Evolutionary conservation across 140 eudicot species (phyloP), one percentile per base, ranked within the genome.

Genomic region (Erigeron philadelphicus): DNA sequence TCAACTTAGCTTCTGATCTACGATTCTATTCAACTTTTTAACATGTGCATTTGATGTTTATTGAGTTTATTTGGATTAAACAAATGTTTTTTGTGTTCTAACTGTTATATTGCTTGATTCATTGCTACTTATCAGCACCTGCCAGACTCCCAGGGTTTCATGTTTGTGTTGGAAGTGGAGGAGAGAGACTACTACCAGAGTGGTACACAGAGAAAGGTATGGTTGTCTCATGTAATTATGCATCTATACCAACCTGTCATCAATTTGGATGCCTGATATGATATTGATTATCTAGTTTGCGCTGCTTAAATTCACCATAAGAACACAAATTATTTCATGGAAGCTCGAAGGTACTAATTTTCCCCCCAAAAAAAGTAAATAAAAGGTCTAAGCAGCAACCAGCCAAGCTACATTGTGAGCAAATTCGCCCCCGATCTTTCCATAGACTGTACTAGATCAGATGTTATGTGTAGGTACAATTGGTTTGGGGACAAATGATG

Each of bases 91-190:
- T 5, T 71, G 66, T 64, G 19, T 55, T 55, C 9, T 61, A 58
- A 31, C 48, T 23, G 1, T 21, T 38, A 52, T 58, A 45, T 45
- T 16, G 17, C 25, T 56, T 31, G 21, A 66, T 66, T 7, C 11
- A 21, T 69, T 40, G 41, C 64, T 16, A 44, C 23, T 41, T 63
- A 59, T 63, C 90, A 93, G 98, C 88, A 72, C 76, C 95, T 84
- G 98, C 98, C n/a, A 89, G 98, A 71, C 96, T 93, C 54, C 96
- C 98, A 44, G 98, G 98, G 11, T 93, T 93, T 77, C 96, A 89
- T 82, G 85, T 78, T 1, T 93, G 98, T 83, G 98, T 89, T 48
- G 98, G 98, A 78, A 83, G 96, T 76, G 96, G 98, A 78, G 96
- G 96, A 68, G 98, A 93, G 84, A 82, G 86, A 66, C 80, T 83